A percentile compares a stretch with the other conserved stretches of the same genome.
These are phyloP conservation scores for Blastomyces percursus DNA, from an alignment of 2,329 filamentous ascomycete genomes.

Conservation along the genomic window DNA sequence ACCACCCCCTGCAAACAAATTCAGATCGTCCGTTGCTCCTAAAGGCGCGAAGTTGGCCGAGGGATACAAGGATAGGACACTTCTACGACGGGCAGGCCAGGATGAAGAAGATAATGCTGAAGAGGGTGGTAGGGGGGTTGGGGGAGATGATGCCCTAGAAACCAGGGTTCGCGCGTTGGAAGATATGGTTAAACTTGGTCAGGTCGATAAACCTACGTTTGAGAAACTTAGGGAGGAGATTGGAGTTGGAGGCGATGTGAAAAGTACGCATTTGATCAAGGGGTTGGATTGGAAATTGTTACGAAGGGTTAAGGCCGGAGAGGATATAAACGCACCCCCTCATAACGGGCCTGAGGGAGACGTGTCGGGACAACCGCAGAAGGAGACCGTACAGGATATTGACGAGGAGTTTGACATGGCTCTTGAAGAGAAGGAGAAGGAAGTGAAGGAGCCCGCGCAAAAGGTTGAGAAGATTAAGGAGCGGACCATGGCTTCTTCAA, in stretches of 20 bases:
- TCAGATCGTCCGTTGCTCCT: constrained; percentile 62
- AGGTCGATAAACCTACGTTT: constrained; percentile 72
- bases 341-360: constrained; percentile 9
- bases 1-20: constrained; percentile 57
- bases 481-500: constrained; percentile 38
- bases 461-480: constrained; percentile 38
- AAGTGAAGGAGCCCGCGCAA: constrained; percentile 21
- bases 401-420: constrained; percentile 50
- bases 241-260: constrained; percentile 63
- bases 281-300: constrained; percentile 75
- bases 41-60: constrained; percentile 69
- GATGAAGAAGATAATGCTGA: constrained; percentile 40
- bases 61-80: constrained; percentile 76
- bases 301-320: constrained; percentile 34
- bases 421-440: constrained; percentile 29
- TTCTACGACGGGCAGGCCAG: constrained; percentile 46
- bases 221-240: constrained; percentile 65
- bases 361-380: constrained; percentile 23
- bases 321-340: constrained; percentile 41
- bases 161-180: constrained; percentile 67
- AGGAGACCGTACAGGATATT: constrained; percentile 27
- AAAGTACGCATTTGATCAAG: constrained; percentile 78
- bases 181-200: constrained; percentile 66
- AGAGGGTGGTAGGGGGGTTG: constrained; percentile 34
- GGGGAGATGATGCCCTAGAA: constrained; percentile 29